Conservation (phyloP, 176 grass and related monocot genomes). For the Secale cereale region DNA sequence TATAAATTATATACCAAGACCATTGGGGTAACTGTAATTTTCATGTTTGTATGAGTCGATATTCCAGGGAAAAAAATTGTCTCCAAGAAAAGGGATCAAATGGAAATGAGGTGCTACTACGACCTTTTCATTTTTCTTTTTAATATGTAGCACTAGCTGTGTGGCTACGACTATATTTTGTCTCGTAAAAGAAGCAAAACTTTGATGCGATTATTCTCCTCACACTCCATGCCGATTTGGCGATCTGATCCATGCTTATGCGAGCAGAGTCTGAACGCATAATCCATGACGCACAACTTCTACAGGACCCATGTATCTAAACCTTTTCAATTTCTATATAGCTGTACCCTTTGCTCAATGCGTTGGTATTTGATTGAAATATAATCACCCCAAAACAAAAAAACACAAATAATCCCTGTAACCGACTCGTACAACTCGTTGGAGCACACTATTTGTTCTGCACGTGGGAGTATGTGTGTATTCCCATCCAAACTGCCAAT, state of each 20-base stretch:
- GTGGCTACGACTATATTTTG: not conserved
- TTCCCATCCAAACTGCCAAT: not conserved
- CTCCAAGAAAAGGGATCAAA: not conserved
- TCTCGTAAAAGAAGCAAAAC: not conserved
- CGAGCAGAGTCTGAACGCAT: not conserved
- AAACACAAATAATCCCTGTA: not conserved
- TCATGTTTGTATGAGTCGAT: not conserved
- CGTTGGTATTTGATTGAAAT: not conserved
- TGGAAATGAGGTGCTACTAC: not conserved
- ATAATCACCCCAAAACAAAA: not conserved
- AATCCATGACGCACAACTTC: not conserved
- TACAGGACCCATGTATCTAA: not conserved
- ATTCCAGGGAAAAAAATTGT: not conserved
- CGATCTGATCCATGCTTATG: slow-evolving; percentile 29
- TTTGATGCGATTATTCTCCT: not conserved
- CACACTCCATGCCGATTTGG: not conserved
- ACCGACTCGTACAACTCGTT: not conserved
- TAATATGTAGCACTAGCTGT: not conserved
- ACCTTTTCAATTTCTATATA: not conserved
- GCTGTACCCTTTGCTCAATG: not conserved
- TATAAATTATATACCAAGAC: no score
- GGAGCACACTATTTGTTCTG: not conserved
- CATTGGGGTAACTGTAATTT: not conserved
- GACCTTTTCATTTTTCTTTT: not conserved
- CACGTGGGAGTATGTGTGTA: not conserved